Conservation (phyloP, 306 rosid genomes). For the Cucurbita maxima region DNA sequence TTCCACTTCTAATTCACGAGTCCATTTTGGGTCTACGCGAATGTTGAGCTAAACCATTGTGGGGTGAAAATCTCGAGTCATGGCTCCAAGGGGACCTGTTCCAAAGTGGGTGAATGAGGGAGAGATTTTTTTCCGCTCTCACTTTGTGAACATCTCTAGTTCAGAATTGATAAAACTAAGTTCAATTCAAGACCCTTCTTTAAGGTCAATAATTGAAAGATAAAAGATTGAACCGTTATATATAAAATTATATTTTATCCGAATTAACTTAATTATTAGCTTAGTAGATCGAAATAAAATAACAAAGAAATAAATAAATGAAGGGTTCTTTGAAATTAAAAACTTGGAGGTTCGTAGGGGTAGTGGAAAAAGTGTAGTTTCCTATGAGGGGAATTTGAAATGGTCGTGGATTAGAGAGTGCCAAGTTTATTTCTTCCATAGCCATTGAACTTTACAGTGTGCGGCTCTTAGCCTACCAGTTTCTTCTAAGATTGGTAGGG, state of each 20-base stretch:
- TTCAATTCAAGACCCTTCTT: neutral
- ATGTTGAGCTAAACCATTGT: too few species aligned
- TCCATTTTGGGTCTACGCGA: neutral
- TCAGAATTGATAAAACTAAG: too few species aligned
- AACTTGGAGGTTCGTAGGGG: neutral
- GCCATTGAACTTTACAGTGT: conserved; percentile 2
- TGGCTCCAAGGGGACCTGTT: too few species aligned
- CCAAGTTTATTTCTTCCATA: neutral
- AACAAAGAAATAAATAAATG: neutral
- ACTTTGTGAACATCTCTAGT: too few species aligned
- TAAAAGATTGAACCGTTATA: neutral
- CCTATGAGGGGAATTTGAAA: too few species aligned
- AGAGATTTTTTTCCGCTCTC: too few species aligned
- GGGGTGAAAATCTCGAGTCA: too few species aligned
- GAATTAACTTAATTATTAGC: too few species aligned
- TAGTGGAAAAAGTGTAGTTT: neutral
- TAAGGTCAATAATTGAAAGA: neutral
- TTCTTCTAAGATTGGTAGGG: conserved; percentile 37
- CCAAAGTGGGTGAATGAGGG: too few species aligned
- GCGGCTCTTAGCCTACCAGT: neutral
- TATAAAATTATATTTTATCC: too few species aligned
- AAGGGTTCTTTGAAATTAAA: neutral
- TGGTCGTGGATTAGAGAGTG: neutral
- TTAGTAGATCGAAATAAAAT: neutral
- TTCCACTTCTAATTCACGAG: too few species aligned